These are phyloP conservation scores for Microbotryum violaceum DNA, from an alignment of 1,284 basidiomycete species.

Conservation along the genomic window DNA sequence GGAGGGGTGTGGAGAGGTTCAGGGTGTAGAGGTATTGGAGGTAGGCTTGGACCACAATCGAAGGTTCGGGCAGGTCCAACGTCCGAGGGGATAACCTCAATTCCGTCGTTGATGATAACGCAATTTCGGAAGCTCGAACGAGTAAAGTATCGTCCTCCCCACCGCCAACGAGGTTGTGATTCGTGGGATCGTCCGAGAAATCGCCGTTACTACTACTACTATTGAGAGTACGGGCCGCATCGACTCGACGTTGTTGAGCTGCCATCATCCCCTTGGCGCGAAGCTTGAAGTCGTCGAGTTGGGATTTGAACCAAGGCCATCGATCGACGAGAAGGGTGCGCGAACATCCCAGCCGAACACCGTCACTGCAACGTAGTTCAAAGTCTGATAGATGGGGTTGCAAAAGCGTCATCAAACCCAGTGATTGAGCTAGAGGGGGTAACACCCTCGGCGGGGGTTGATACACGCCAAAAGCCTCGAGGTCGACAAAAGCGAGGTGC, in stretches of 20 bases:
- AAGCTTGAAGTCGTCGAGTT: conserved; percentile 39
- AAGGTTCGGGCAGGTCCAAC: conserved; percentile 77
- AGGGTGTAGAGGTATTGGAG: conserved; percentile 88
- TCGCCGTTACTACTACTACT: neutral
- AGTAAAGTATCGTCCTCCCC: neutral
- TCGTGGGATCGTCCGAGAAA: neutral
- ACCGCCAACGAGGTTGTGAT: neutral
- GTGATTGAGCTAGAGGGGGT: conserved; percentile 44
- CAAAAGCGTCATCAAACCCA: conserved; percentile 28
- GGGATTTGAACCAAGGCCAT: conserved; percentile 87
- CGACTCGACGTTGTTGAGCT: conserved; percentile 3
- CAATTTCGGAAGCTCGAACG: neutral
- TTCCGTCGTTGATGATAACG: conserved; percentile 44
- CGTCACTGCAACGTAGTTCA: conserved; percentile 85
- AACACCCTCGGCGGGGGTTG: conserved; percentile 59
- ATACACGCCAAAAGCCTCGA: conserved; percentile 89
- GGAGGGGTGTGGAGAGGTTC: conserved; percentile 74
- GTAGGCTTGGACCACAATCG: conserved; percentile 76
- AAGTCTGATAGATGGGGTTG: conserved; percentile 60
- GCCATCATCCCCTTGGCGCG: conserved; percentile 11
- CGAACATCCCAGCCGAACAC: conserved; percentile 70
- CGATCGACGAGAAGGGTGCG: conserved; percentile 70
- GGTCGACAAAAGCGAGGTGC: conserved; percentile 78
- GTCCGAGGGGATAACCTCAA: conserved; percentile 68
- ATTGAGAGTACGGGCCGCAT: neutral